Conservation (phyloP, 805 yeast species). For the Pichia membranifaciens region DNA sequence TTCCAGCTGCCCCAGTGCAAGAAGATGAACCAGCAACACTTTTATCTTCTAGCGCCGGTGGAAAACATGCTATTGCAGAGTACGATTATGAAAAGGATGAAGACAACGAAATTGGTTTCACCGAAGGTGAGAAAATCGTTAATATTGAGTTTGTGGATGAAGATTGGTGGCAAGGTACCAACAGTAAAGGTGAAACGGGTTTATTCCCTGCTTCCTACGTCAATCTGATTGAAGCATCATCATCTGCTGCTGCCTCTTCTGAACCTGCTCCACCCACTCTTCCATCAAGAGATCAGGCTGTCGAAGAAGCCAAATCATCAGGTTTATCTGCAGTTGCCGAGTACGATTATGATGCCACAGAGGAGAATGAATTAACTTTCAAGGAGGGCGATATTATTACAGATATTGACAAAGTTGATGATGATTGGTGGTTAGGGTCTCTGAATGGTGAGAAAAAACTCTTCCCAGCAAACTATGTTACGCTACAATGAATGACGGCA, state of each 20-base stretch:
- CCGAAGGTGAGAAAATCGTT: conserved; percentile 60
- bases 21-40: conserved; percentile 13
- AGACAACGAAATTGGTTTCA: conserved; percentile 65
- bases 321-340: conserved; percentile 55
- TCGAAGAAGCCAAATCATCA: conserved; percentile 18
- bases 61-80: conserved; percentile 61
- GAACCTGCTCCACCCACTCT: conserved; percentile 12
- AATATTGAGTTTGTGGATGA: conserved; percentile 66
- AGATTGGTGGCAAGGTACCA: conserved; percentile 58
- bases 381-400: conserved; percentile 76
- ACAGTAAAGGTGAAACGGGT: conserved; percentile 40
- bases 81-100: conserved; percentile 76
- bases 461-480: conserved; percentile 89
- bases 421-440: conserved; percentile 96
- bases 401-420: conserved; percentile 84
- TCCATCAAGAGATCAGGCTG: conserved; percentile 16
- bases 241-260: conserved; percentile 15
- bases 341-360: conserved; percentile 82
- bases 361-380: conserved; percentile 85
- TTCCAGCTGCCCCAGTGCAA: conserved; percentile 17
- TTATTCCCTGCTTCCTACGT: conserved; percentile 56
- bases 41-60: neutral
- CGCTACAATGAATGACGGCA: conserved; percentile 15
- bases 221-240: conserved; percentile 26
- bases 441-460: conserved; percentile 72